Evolutionary conservation across 225 moss, liverwort and hornwort species (phyloP), one percentile per base, ranked within the genome.

Genomic region (Marchantia paleacea): DNA sequence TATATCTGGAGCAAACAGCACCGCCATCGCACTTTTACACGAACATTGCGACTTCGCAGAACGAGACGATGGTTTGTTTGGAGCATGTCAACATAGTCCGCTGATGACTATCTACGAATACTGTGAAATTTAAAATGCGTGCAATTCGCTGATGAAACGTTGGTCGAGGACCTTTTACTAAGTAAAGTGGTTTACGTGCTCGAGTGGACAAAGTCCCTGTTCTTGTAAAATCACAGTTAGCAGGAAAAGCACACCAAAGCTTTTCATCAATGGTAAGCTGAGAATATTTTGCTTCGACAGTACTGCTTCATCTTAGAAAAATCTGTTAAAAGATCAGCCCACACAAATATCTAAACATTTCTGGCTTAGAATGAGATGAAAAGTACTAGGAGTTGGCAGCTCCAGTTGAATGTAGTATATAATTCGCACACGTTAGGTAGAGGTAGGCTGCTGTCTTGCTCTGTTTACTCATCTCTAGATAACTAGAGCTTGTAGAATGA

Each of bases 1-100:
- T 14, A 76, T 76, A 76, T 47, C n/a, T 76, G 58, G 57, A 47
- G 60, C 39, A 60, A 76, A 22, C 58, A 22, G 58, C 52, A 52
- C 24, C 51, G 51, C 72, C 72, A 7, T 20, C 70, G 18, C 19
- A 2, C 26, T 26, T 10, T 70, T 66, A 19, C 18, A 70, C 18
- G 47, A 52, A 73, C 72, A 11, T 5, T 73, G 52, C 24, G 19
- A 51, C 24, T 22, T 24, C 70, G 18, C 72, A 73, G 0, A 24
- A 73, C 19, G 72, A 73, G 72, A 8, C 71, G 71, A 49, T 19
- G 48, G 71, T 7, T 50, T 48, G 2, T 48, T 71, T 19, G 49
- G 49, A 71, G 71, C 22, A 29, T 71, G 71, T 15, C 2, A 71
- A 71, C 71, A 22, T 50, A 71, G 49, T 48, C 12, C 71, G 19